Base-by-base conservation (phyloP, 441 rosid species). In the Viola pubescens region DNA sequence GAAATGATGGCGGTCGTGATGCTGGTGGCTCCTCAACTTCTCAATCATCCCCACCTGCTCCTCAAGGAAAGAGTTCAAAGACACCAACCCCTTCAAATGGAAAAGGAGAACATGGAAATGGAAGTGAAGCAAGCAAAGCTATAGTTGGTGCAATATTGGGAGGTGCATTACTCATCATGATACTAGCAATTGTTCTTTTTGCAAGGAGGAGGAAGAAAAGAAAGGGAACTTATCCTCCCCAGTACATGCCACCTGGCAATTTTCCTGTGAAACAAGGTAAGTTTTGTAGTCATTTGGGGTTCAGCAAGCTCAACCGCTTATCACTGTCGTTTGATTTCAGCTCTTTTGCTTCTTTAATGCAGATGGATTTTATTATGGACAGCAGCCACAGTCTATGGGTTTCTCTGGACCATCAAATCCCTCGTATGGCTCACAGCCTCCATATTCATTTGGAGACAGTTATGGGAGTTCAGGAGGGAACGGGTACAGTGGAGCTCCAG, bases 241-340 rank as follows among this genome's bases (percentile, higher is more conserved):
- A 72, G 26, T 79, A 80, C 71, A 69, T 79, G 64, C 82, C 89
- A 6, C 72, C 87, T 2, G 44, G 69, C 5, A 71, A 62, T 64
- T 79, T 79, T 61, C 19, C 82, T 3, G 65, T 68, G 7, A 73
- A 80, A 52, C 54, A 86, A 66, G 95, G 95, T 87, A 74, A 52
- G 46, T 14, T 43, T 26, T 19, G 40, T 34, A 34, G 50, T 43
- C 42, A 5, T 40, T 54, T 47, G 4, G 53, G 39, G 14, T 52
- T 46, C 40, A 49, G 12, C 9, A 7, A 0, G 13, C 38, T n/a
- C 12, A 38, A 54, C 50, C 48, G 9, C 54, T 12, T 41, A 38
- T 38, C 26, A 52, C 13, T 26, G 10, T 54, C 51, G 16, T 48
- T 6, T 45, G 34, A 57, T 10, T 54, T 13, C 11, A 19, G 12